Evolutionary conservation across 2,329 filamentous ascomycete species (phyloP).

Genomic region (Pseudocercospora fuligena): DNA sequence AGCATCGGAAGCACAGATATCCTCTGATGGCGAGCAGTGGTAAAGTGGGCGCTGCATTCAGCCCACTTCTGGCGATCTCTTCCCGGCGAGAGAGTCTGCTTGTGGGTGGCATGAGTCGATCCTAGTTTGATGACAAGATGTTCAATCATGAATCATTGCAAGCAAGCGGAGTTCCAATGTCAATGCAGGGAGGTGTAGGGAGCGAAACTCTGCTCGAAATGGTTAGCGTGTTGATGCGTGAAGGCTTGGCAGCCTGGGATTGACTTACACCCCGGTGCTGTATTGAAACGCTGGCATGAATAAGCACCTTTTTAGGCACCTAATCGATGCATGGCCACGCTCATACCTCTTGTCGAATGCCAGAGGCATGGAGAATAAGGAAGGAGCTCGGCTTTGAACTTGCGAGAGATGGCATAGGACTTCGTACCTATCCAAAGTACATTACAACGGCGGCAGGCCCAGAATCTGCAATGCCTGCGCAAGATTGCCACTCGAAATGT

Average conservation of each 20-base stretch:
- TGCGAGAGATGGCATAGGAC: neutral
- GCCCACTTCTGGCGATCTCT: neutral
- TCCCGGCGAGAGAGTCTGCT: neutral
- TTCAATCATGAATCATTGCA: neutral
- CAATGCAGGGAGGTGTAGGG: neutral
- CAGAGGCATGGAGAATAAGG: neutral
- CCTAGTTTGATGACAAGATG: neutral
- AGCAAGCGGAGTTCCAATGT: neutral
- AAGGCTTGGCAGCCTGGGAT: neutral
- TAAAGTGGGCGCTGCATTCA: neutral
- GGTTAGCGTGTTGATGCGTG: neutral
- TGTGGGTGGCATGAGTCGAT: neutral
- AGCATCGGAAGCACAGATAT: too few species aligned
- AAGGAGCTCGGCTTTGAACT: neutral
- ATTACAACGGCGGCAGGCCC: constrained; percentile 3
- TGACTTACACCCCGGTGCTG: neutral
- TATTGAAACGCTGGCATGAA: too few species aligned
- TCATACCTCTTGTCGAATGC: neutral
- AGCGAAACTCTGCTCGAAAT: neutral
- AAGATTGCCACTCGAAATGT: constrained; percentile 26
- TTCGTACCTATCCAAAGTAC: neutral
- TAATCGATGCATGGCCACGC: neutral
- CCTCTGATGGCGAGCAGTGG: too few species aligned
- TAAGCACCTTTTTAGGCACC: too few species aligned
- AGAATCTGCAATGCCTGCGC: constrained; percentile 19